phyloP scores from a whole-genome alignment of 1,139 yeast genomes.

The Suhomyces kunorum region DNA sequence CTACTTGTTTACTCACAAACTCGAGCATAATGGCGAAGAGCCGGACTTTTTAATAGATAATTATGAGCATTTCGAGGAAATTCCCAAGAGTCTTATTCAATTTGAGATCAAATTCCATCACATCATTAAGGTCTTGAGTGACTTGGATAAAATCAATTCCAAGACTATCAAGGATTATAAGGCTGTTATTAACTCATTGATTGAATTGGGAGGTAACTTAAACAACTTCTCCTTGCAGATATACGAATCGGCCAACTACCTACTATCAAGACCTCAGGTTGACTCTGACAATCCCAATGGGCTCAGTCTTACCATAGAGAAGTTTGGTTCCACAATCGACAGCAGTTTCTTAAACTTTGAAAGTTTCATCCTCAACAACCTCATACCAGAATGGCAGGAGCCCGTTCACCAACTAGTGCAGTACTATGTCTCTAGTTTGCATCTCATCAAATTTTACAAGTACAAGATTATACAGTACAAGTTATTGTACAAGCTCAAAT shows the following conservation, averaged over 20 bases:
- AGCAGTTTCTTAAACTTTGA: constrained; percentile 44
- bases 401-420: constrained; percentile 46
- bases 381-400: constrained; percentile 51
- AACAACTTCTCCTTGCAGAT: constrained; percentile 50
- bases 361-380: constrained; percentile 34
- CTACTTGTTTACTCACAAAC: constrained; percentile 13
- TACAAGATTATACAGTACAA: constrained; percentile 48
- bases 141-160: constrained; percentile 38
- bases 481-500: constrained; percentile 42
- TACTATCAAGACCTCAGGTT: constrained; percentile 10
- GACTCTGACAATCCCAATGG: constrained; percentile 20
- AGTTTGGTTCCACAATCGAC: constrained; percentile 50
- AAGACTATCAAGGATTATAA: constrained; percentile 35
- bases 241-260: constrained; percentile 28
- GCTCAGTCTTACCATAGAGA: constrained; percentile 41
- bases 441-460: constrained; percentile 46
- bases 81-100: constrained; percentile 37
- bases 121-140: constrained; percentile 34
- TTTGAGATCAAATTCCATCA: constrained; percentile 41
- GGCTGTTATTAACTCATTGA: constrained; percentile 32
- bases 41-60: constrained; percentile 10
- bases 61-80: constrained; percentile 23
- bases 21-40: constrained; percentile 10
- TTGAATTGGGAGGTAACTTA: constrained; percentile 50
- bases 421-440: constrained; percentile 40